A percentile compares a stretch with the other conserved stretches of the same genome.
Conservation (phyloP, 2,329 filamentous ascomycete species). For the Fusarium sambucinum region DNA sequence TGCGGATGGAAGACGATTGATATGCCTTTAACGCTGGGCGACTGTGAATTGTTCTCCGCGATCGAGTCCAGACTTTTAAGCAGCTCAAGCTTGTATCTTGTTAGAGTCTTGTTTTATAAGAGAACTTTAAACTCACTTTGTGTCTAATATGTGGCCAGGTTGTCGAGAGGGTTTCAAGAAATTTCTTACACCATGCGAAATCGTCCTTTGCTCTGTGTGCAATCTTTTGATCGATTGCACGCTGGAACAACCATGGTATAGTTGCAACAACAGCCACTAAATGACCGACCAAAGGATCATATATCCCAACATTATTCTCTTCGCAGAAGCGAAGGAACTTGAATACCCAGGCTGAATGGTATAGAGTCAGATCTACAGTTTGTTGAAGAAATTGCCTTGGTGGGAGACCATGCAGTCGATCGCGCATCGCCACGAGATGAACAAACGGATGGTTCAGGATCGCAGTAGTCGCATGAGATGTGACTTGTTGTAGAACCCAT, state of each 20-base stretch:
- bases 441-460: conserved; percentile 17
- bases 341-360: conserved; percentile 16
- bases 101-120: background rate
- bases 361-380: conserved; percentile 2
- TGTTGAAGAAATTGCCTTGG: conserved; percentile 11
- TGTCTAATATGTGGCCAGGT: conserved; percentile 31
- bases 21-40: background rate
- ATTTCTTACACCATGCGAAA: conserved; percentile 10
- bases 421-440: conserved; percentile 14
- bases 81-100: conserved; percentile 1
- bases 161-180: background rate
- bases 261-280: conserved; percentile 25
- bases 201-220: conserved; percentile 11
- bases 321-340: conserved; percentile 1
- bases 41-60: background rate
- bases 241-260: conserved; percentile 29
- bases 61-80: conserved; percentile 3
- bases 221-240: conserved; percentile 4
- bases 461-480: background rate
- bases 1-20: conserved; percentile 8
- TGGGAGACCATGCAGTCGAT: background rate
- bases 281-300: conserved; percentile 11
- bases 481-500: conserved; percentile 11
- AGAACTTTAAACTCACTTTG: conserved; percentile 5
- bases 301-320: background rate